Conservation (phyloP, 352 stramenopile species). For the Globisporangium sylvaticum region DNA sequence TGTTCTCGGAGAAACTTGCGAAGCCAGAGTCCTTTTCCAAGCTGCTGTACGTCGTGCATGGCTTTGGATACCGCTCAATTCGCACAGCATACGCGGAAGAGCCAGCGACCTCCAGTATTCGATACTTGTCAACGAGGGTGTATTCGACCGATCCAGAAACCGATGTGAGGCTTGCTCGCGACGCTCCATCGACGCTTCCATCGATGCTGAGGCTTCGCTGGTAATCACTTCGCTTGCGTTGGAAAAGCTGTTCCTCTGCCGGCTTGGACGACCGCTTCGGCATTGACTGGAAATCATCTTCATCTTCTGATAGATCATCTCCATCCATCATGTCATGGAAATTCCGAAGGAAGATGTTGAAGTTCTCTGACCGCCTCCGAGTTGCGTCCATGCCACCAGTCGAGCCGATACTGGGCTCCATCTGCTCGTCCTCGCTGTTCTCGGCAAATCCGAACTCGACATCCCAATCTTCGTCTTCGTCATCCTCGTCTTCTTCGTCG, state of each 20-base stretch:
- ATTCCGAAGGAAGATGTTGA: constrained; percentile 79
- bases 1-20: constrained; percentile 61
- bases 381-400: constrained; percentile 50
- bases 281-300: constrained; percentile 26
- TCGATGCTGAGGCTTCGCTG: constrained; percentile 43
- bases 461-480: constrained; percentile 71
- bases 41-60: constrained; percentile 61
- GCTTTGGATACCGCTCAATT: constrained; percentile 79
- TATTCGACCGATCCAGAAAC: constrained; percentile 51
- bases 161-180: constrained; percentile 54
- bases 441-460: constrained; percentile 72
- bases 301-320: constrained; percentile 54
- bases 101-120: constrained; percentile 61
- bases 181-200: constrained; percentile 18
- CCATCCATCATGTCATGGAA: constrained; percentile 78
- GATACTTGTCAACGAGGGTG: constrained; percentile 62
- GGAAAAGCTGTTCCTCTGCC: constrained; percentile 65
- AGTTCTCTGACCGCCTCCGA: constrained; percentile 63
- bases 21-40: constrained; percentile 54
- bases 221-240: constrained; percentile 36
- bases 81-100: constrained; percentile 72
- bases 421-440: constrained; percentile 32
- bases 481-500: constrained; percentile 6
- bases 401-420: constrained; percentile 21
- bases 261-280: constrained; percentile 18